phyloP scores from a whole-genome alignment of 2,329 filamentous ascomycete genomes.

The Colletotrichum endophyticum region DNA sequence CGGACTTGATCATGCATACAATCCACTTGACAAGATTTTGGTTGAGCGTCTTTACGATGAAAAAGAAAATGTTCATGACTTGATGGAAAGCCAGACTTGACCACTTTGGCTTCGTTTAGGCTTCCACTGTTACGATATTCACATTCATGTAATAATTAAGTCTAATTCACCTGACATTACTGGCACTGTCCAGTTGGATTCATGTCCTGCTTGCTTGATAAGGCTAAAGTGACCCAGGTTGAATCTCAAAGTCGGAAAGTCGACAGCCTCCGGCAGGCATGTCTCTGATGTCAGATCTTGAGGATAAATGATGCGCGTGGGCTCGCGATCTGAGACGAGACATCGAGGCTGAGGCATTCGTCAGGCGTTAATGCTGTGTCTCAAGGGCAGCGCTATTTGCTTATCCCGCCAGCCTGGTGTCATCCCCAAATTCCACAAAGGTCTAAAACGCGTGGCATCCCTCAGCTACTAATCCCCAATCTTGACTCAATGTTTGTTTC shows the following conservation, averaged over 20 bases:
- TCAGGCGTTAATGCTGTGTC: background rate
- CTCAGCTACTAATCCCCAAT: background rate
- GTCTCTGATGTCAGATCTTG: background rate
- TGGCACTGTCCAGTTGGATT: background rate
- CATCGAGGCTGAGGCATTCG: background rate
- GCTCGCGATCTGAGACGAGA: background rate
- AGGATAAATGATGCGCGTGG: background rate
- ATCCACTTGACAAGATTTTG: background rate
- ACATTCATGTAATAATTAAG: constrained; percentile 16
- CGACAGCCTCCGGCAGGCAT: background rate
- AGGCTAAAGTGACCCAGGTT: accelerated
- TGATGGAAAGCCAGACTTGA: background rate
- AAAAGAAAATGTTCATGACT: constrained; percentile 11
- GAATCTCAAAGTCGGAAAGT: background rate
- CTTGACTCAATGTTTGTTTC: background rate
- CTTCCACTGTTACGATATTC: constrained; percentile 1
- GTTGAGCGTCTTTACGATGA: background rate
- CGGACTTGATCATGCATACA: background rate
- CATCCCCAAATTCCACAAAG: background rate
- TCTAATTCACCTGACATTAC: background rate
- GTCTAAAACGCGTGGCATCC: background rate
- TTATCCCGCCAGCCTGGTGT: background rate
- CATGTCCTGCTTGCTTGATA: background rate
- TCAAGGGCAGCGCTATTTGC: background rate
- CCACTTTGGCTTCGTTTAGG: background rate